Conservation (phyloP, 2,329 filamentous ascomycete species). For the Botrytis medusae region DNA sequence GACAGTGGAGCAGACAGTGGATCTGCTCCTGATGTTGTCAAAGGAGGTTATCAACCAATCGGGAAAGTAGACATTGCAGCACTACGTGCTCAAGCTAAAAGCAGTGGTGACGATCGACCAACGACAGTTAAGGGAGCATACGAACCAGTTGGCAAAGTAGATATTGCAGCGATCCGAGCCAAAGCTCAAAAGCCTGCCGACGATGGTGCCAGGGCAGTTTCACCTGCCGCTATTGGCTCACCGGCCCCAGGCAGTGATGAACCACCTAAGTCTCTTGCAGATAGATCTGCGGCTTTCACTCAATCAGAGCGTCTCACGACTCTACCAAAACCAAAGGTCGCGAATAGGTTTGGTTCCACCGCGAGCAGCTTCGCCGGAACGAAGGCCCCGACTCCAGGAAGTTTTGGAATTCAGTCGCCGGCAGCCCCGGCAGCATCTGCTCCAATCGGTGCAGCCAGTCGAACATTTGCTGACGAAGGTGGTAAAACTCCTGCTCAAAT, state of each 20-base stretch:
- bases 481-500: constrained; percentile 96
- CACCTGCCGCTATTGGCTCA: constrained; percentile 46
- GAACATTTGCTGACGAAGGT: constrained; percentile 90
- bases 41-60: constrained; percentile 85
- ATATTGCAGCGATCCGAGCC: constrained; percentile 90
- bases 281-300: constrained; percentile 72
- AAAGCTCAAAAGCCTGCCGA: constrained; percentile 66
- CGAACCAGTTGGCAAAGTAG: constrained; percentile 92
- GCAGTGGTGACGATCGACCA: constrained; percentile 73
- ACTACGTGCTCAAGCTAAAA: constrained; percentile 73
- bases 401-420: constrained; percentile 62
- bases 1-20: constrained; percentile 48
- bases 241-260: constrained; percentile 44
- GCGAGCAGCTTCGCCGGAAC: constrained; percentile 77
- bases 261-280: constrained; percentile 64
- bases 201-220: constrained; percentile 41
- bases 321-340: constrained; percentile 91
- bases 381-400: constrained; percentile 78
- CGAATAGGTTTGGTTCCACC: constrained; percentile 78
- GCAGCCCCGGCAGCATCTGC: constrained; percentile 53
- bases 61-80: constrained; percentile 98
- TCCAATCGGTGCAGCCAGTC: constrained; percentile 77
- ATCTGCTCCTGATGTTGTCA: constrained; percentile 63
- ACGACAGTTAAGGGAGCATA: constrained; percentile 88
- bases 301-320: constrained; percentile 78